Base-by-base conservation (phyloP, 495 filamentous ascomycete genomes). In the Lichina pygmaea region DNA sequence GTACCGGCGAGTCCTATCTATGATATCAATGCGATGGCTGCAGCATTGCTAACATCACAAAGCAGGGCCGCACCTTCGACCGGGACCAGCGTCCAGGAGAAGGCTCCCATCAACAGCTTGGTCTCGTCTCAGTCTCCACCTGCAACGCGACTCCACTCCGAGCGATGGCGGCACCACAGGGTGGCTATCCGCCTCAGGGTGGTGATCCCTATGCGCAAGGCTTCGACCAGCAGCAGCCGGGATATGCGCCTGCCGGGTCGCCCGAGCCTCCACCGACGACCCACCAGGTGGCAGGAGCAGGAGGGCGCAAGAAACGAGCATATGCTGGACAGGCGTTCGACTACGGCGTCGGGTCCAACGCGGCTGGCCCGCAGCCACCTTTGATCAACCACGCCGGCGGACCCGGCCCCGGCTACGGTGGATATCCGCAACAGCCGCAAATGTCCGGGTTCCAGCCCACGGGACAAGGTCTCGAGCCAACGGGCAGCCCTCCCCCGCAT, bases 311-410 rank as follows among this genome's bases (percentile, higher is more conserved):
- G 68, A 92, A 93, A 67, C 68, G 84, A 59, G 73, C 77, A 39
- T 97, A 97, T 65, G 89, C 91, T 24, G 82, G 81, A 30, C 78
- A 85, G 57, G 86, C 86, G 6, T 97, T 86, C 58, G 91, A 93
- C 9, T 85, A 95, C 55, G 86, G 79, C 33, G 71, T 71, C 33
- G 89, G 89, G 52, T 81, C 78, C 54, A 97, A 97, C 72, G 75
- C 81, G 44, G 78, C 63, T 12, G 70, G 66, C 43, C 36, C 10
- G 5, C 73, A 77, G 54, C 57, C 56, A 41, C 59, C 62, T 30
- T 68, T 58, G 3, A 68, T 68, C 42, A 68, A 62, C 47, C 34
- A 52, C 10, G 42, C 39, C 10, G 50, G 43, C 15, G 46, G 39
- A 42, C 50, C 55, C 17, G 58, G 44, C 43, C 42, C 58, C 50